Evolutionary conservation across 2,329 filamentous ascomycete species (phyloP).

Genomic region (Beauveria pseudobassiana): DNA sequence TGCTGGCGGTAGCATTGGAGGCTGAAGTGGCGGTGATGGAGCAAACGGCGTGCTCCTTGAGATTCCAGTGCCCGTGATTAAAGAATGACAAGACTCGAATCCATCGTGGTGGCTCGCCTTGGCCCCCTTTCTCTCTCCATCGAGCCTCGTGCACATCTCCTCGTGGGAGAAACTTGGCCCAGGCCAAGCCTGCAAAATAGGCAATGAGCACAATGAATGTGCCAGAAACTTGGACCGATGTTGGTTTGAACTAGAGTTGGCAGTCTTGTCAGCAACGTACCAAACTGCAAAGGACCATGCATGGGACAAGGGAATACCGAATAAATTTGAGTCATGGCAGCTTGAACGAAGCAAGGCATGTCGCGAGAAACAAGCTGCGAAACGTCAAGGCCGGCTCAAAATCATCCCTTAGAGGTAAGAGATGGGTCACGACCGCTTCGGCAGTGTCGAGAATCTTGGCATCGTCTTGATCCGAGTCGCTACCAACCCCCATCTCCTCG

Average conservation of each 20-base stretch:
- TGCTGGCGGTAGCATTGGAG: constrained; percentile 37
- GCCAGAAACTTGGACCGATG: constrained; percentile 37
- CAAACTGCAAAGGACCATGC: background rate
- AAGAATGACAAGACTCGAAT: constrained; percentile 36
- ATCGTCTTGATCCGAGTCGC: constrained; percentile 20
- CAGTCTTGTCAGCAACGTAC: background rate
- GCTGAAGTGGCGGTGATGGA: constrained; percentile 47
- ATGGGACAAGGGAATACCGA: constrained; percentile 24
- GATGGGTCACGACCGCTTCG: constrained; percentile 39
- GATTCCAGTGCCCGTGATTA: constrained; percentile 42
- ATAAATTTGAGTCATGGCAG: constrained; percentile 50
- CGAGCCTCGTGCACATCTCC: constrained; percentile 40
- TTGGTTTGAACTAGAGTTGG: constrained; percentile 42
- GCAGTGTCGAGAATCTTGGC: constrained; percentile 42
- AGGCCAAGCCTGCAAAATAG: constrained; percentile 46
- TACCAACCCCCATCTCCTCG: background rate
- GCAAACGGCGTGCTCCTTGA: constrained; percentile 50
- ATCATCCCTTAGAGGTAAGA: constrained; percentile 47
- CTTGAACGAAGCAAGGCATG: constrained; percentile 44
- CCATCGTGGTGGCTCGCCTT: constrained; percentile 33
- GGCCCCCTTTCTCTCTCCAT: constrained; percentile 35
- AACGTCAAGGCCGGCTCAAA: constrained; percentile 44
- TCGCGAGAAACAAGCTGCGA: constrained; percentile 43
- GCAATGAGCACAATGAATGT: constrained; percentile 51
- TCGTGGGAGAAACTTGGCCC: constrained; percentile 40